Evolutionary conservation across 2,329 filamentous ascomycete genomes (phyloP).

Genomic region (Xylaria polymorpha): DNA sequence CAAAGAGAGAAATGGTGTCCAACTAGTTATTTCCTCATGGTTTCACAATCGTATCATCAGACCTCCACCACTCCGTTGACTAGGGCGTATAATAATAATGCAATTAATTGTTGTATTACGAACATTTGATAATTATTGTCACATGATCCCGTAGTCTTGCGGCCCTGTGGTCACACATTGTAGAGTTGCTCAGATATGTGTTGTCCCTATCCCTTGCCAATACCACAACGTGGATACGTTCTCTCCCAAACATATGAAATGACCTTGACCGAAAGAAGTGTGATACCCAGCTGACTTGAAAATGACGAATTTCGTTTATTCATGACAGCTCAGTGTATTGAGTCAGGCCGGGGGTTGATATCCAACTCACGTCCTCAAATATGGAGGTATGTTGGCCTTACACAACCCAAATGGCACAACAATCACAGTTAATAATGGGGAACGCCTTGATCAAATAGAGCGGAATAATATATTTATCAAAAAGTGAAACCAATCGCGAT

Average conservation of each 20-base stretch:
- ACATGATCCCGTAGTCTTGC: neutral
- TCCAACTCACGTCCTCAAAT: too few relatives aligned
- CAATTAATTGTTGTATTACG: neutral
- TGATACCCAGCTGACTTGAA: neutral
- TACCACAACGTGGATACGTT: neutral
- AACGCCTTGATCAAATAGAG: too few relatives aligned
- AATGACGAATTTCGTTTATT: neutral
- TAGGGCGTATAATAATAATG: neutral
- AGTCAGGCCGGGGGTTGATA: too few relatives aligned
- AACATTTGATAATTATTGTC: neutral
- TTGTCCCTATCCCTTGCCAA: neutral
- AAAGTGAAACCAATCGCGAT: too few relatives aligned
- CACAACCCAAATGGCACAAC: too few relatives aligned
- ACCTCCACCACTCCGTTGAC: neutral
- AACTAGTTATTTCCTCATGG: neutral
- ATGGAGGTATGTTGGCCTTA: too few relatives aligned
- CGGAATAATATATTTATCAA: too few relatives aligned
- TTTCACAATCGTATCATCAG: neutral
- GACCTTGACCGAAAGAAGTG: neutral
- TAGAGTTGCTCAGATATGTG: neutral
- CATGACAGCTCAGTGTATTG: neutral
- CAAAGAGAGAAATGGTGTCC: neutral
- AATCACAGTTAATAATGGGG: too few relatives aligned
- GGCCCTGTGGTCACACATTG: neutral
- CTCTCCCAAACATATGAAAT: neutral